Base-by-base conservation (phyloP, 495 filamentous ascomycete species). In the Podospora appendiculata region DNA sequence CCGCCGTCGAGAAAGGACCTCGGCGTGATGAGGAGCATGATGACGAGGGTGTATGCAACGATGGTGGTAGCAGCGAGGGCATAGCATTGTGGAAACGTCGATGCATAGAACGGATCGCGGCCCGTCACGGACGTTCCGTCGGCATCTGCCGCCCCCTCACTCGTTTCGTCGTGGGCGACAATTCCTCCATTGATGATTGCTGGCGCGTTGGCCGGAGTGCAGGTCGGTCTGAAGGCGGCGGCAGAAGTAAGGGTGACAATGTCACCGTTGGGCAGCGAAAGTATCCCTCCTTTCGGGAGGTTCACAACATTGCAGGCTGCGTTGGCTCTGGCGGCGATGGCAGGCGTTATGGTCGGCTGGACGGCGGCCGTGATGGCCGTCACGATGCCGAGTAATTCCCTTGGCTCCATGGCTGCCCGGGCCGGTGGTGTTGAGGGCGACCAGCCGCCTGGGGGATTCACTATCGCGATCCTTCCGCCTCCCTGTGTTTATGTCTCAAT, bases 1-100 rank as follows among this genome's bases (percentile, higher is more conserved):
- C 87, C 86, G n/a, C 88, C 88, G 36, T 90, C 80, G 50, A 91
- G 85, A 67, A 91, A 95, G 4, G 89, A 95, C 48, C 88, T 84
- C 40, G 85, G 93, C 4, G 89, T 94, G 51, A 96, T 92, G 50
- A 96, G 76, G 13, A 98, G 86, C 74, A 97, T 92, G 40, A 96
- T 89, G 43, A 98, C 85, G 34, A 98, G 80, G 61, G 95, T 84
- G 67, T 95, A 98, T 44, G 90, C 89, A 34, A 96, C 84, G 18
- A 96, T 87, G 0, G 93, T 96, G 16, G 87, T 86, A 25, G 89
- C 88, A 48, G 89, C 89, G 51, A 96, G 88, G 32, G 88, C 90
- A 60, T 96, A 98, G 45, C 88, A 82, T 67, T 93, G 89, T 2
- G 94, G 91, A 19, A 89, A 86, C 12, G 88, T 87, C 25, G 90